Percentiles rank a stretch among this genome's conserved stretches.
Conservation (phyloP, 352 stramenopile genomes). For the Phytophthora sp. region DNA sequence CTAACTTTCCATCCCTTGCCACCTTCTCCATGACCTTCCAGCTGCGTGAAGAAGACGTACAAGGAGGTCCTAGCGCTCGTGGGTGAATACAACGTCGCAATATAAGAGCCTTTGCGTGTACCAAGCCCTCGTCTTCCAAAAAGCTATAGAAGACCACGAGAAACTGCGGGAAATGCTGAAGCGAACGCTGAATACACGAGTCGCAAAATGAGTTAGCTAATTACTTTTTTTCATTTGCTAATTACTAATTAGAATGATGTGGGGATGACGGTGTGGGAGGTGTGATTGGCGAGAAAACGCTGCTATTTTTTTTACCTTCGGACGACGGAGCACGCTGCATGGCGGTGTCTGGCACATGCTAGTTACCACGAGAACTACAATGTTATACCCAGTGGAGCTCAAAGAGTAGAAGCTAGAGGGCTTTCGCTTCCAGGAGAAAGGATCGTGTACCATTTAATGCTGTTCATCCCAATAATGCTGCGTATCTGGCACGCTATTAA, state of each 20-base stretch:
- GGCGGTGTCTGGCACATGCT: slow-evolving; percentile 42
- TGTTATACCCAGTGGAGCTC: slow-evolving; percentile 62
- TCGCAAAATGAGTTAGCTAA: slow-evolving; percentile 19
- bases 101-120: slow-evolving; percentile 1
- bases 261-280: slow-evolving; percentile 38
- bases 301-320: slow-evolving; percentile 50
- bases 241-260: too few relatives aligned
- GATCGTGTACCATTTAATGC: slow-evolving; percentile 63
- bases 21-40: slow-evolving; percentile 5
- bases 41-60: slow-evolving; percentile 35
- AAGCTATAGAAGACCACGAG: slow-evolving; percentile 34
- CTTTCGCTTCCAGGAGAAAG: slow-evolving; percentile 66
- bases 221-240: too few relatives aligned
- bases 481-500: slow-evolving; percentile 57
- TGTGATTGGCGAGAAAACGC: slow-evolving; percentile 49
- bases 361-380: slow-evolving; percentile 46
- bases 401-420: slow-evolving; percentile 46
- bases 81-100: slow-evolving; percentile 27
- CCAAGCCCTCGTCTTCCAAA: slow-evolving; percentile 25
- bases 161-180: slow-evolving; percentile 43
- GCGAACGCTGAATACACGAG: slow-evolving; percentile 37
- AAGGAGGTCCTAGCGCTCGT: slow-evolving; percentile 38
- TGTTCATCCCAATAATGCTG: slow-evolving; percentile 37
- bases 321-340: slow-evolving; percentile 44
- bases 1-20: too few relatives aligned